A percentile compares a stretch with the other conserved stretches of the same genome.
These are phyloP conservation scores for Oryza glumipatula DNA, from an alignment of 176 grass and related monocot species.

Conservation along the genomic window DNA sequence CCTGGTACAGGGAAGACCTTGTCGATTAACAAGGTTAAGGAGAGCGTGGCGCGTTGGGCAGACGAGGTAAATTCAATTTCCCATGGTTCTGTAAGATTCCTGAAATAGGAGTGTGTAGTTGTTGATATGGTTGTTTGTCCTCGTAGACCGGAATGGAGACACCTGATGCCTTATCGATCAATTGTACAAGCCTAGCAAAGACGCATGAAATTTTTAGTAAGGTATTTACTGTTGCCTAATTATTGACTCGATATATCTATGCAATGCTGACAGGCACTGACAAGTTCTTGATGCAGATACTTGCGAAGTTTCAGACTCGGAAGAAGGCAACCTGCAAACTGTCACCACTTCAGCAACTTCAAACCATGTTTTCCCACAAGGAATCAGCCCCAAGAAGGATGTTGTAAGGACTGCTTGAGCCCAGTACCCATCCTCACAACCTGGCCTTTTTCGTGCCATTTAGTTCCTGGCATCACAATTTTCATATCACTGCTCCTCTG, in stretches of 20 bases:
- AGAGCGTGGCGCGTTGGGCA: constrained; percentile 56
- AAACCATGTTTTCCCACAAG: constrained; percentile 65
- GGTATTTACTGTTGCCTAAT: constrained; percentile 47
- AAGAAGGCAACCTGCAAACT: constrained; percentile 52
- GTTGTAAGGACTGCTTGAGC: constrained; percentile 55
- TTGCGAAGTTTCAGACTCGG: constrained; percentile 50
- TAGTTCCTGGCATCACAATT: constrained; percentile 37
- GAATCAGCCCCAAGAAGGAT: constrained; percentile 67
- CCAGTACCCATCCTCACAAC: not conserved
- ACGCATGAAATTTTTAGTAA: constrained; percentile 83
- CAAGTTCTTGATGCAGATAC: constrained; percentile 66
- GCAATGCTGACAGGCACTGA: not conserved
- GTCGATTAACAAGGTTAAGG: constrained; percentile 73
- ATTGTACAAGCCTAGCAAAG: constrained; percentile 79
- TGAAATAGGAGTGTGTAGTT: not conserved
- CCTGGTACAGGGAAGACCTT: constrained; percentile 93
- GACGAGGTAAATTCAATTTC: constrained; percentile 57
- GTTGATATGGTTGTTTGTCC: not conserved
- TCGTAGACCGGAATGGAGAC: constrained; percentile 58
- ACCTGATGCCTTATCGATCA: constrained; percentile 76
- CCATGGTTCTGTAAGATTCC: not conserved
- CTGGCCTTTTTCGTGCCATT: constrained; percentile 18
- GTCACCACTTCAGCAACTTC: constrained; percentile 75
- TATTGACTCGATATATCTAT: not conserved
- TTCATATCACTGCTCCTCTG: constrained; percentile 10